Conservation (phyloP, 805 yeast species). For the Lachancea waltii region DNA sequence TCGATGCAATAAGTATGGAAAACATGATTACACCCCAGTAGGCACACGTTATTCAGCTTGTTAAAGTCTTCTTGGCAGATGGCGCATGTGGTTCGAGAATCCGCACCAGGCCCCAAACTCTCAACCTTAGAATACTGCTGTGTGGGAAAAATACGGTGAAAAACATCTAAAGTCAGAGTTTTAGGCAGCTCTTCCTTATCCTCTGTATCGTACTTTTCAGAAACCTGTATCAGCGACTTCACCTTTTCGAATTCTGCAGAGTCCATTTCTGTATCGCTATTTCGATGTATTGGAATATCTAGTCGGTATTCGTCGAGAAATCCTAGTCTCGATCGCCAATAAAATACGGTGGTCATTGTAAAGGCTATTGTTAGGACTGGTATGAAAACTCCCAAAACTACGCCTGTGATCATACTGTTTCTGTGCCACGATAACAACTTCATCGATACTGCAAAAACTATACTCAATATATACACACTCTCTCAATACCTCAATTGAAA, state of each 20-base stretch:
- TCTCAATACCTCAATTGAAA: no score
- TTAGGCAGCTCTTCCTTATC: background rate
- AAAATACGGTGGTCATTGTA: background rate
- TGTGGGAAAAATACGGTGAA: background rate
- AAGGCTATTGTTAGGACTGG: background rate
- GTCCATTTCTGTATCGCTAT: background rate
- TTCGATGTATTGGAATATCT: background rate
- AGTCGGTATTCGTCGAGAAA: background rate
- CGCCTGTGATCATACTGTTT: no score
- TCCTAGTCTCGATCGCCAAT: background rate
- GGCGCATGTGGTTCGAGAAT: background rate
- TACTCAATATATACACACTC: no score
- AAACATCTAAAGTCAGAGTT: background rate
- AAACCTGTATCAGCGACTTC: background rate
- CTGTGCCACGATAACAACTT: no score
- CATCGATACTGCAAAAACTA: no score
- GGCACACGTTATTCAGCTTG: background rate
- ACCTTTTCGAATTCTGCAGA: background rate
- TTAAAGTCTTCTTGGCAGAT: slow-evolving; percentile 2
- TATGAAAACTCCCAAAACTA: no score
- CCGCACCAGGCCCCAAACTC: background rate
- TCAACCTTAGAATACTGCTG: background rate
- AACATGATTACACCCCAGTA: background rate
- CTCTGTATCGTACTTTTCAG: background rate
- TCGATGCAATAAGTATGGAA: slow-evolving; percentile 2